Base-by-base conservation (phyloP, 345 rosid species). In the Reutealis trisperma region DNA sequence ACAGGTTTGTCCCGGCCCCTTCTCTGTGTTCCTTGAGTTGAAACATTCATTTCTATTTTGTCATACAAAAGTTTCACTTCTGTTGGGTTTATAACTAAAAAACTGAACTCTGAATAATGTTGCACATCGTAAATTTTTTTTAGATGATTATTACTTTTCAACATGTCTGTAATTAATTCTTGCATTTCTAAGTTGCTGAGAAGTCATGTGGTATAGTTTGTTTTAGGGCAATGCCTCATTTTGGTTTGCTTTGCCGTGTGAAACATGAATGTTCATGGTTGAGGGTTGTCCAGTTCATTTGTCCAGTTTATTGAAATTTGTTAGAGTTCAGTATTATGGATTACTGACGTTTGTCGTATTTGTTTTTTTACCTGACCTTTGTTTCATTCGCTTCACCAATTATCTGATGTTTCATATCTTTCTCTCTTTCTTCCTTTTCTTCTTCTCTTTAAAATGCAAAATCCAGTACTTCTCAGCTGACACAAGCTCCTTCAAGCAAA, bases 401-500 rank as follows among this genome's bases (percentile, higher is more conserved):
- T 55, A 10, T 37, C 57, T 27, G n/a, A 32, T 12, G 41, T 70
- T 47, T 70, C 52, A 60, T 32, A 0, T 15, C 30, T 51, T 24
- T 25, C 12, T 63, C 37, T 55, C 72, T 22, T n/a, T 75, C 60
- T 22, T 1, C 6, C 74, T 54, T 18, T 16, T 22, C 21, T 19
- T 55, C 5, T 49, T 27, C 18, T 70, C n/a, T 71, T 55, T 52
- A 1, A n/a, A 54, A 54, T 8, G n/a, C 60, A 71, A 57, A 82
- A 18, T 79, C 16, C 51, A 71, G 81, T 74, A 89, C 93, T 79
- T 68, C 94, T 72, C 94, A 91, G 81, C 83, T 80, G 32, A 83
- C 83, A 62, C 98, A 90, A 67, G 84, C 89, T 70, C 77, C 90
- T 77, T 88, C 88, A 41, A 91, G 72, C 85, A 93, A 89, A 86